phyloP scores from a whole-genome alignment of 2,329 filamentous ascomycete genomes.

The Periconia digitata region DNA sequence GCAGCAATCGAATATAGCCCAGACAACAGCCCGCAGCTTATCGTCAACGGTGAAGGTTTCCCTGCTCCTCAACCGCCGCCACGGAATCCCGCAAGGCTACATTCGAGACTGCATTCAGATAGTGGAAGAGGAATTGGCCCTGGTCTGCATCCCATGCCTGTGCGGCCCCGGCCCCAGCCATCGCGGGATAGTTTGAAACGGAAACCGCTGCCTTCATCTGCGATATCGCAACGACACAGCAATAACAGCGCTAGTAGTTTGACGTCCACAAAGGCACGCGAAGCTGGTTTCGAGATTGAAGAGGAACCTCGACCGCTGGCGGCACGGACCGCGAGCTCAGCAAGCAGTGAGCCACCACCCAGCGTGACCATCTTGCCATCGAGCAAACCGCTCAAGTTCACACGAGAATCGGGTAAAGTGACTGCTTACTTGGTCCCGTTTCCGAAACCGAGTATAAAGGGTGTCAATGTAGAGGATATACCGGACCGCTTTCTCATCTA shows the following conservation, averaged over 20 bases:
- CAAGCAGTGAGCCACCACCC: conserved; percentile 6
- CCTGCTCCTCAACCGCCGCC: conserved; percentile 8
- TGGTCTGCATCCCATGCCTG: conserved; percentile 13
- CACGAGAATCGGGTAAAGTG: conserved; percentile 46
- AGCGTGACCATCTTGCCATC: conserved; percentile 19
- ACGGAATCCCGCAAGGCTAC: conserved; percentile 9
- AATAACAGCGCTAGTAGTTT: conserved; percentile 3
- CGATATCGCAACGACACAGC: background rate
- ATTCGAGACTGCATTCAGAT: background rate
- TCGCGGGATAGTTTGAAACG: conserved; percentile 4
- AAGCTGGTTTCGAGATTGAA: conserved; percentile 21
- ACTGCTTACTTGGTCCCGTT: conserved; percentile 50
- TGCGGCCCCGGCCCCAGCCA: conserved; percentile 8
- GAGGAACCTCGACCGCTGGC: background rate
- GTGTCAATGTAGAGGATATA: conserved; percentile 32
- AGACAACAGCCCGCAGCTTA: conserved; percentile 20
- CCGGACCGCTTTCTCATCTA: conserved; percentile 49
- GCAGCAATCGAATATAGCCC: conserved; percentile 18
- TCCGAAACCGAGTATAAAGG: conserved; percentile 44
- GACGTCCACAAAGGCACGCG: conserved; percentile 20
- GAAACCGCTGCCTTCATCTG: conserved; percentile 7
- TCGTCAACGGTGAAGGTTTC: background rate
- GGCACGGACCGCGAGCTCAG: background rate
- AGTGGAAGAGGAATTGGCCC: background rate
- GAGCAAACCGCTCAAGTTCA: conserved; percentile 43